Percentiles rank a stretch among this genome's conserved stretches.
phyloP scores from a whole-genome alignment of 1,284 basidiomycete species.

The Cryptococcus maquisensis region DNA sequence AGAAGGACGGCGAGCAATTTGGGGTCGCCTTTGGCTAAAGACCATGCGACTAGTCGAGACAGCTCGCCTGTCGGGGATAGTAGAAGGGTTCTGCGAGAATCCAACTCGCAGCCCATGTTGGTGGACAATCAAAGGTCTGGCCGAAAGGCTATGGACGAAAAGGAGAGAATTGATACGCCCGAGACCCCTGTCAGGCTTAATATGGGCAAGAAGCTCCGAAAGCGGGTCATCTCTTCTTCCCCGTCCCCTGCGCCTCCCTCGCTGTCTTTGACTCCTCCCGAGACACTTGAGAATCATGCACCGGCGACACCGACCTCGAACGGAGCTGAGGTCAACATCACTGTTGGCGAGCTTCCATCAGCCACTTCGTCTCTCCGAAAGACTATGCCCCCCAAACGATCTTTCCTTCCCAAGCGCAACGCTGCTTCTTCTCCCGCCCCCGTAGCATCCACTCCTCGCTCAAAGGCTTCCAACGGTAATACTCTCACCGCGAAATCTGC shows the following conservation, averaged over 20 bases:
- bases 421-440: neutral
- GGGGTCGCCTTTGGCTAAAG: slow-evolving; percentile 9
- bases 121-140: neutral
- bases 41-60: neutral
- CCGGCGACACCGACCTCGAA: slow-evolving; percentile 2
- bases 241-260: neutral
- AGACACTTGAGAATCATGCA: neutral
- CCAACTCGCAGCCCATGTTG: neutral
- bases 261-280: neutral
- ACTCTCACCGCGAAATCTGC: neutral
- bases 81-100: slow-evolving; percentile 5
- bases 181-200: neutral
- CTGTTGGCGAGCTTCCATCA: no score
- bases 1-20: slow-evolving; percentile 4
- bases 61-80: neutral
- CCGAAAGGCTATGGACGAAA: neutral
- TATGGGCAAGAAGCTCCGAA: slow-evolving; percentile 8
- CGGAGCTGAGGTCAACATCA: neutral
- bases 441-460: slow-evolving; percentile 1
- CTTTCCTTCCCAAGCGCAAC: slow-evolving; percentile 14
- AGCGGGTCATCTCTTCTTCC: slow-evolving; percentile 4
- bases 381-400: slow-evolving; percentile 6
- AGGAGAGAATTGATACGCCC: neutral
- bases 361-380: neutral
- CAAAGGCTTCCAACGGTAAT: neutral